Conservation (phyloP, 2,329 filamentous ascomycete species). For the Tolypocladium paradoxum region DNA sequence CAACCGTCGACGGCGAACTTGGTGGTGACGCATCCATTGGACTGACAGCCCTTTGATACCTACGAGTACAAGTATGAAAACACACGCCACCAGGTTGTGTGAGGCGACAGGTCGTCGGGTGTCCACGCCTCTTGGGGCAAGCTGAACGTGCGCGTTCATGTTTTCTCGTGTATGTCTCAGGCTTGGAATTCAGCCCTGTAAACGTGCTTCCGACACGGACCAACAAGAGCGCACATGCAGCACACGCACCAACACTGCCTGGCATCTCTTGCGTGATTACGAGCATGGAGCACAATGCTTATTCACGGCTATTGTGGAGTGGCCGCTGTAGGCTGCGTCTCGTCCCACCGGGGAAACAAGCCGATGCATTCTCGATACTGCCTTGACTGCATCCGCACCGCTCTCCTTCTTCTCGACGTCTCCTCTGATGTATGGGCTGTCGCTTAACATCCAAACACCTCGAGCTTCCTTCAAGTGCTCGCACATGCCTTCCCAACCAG, state of each 20-base stretch:
- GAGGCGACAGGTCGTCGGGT: background rate
- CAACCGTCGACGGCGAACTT: no score
- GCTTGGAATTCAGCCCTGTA: background rate
- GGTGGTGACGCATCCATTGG: background rate
- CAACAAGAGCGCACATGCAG: background rate
- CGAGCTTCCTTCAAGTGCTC: background rate
- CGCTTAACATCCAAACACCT: background rate
- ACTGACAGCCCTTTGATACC: background rate
- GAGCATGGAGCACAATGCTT: background rate
- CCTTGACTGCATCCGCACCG: background rate
- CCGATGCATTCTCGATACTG: background rate
- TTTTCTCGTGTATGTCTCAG: background rate
- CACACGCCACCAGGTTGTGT: background rate
- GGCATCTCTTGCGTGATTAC: background rate
- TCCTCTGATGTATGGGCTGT: background rate
- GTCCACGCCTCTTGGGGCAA: background rate
- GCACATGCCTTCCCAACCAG: background rate
- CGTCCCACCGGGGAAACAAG: background rate
- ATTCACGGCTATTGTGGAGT: background rate
- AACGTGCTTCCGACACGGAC: background rate
- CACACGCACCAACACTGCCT: background rate
- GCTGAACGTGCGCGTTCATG: background rate
- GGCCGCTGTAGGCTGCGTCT: background rate
- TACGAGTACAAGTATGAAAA: no score
- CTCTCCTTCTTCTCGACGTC: background rate